Conservation (phyloP, 148 eudicot species). For the Oxyria digyna region DNA sequence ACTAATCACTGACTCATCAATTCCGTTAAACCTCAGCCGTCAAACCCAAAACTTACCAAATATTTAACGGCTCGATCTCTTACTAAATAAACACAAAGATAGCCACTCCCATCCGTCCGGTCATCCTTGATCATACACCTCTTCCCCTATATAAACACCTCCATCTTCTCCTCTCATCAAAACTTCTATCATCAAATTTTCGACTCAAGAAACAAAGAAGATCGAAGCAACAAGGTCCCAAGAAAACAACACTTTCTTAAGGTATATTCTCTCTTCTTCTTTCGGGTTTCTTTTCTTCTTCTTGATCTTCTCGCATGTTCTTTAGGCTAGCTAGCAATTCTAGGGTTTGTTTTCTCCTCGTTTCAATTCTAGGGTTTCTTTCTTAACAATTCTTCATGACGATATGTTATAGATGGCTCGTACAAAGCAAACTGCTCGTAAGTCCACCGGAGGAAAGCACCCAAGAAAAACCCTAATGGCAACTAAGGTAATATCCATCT, state of each 20-base stretch:
- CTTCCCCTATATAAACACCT: conserved; percentile 15
- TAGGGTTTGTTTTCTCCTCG: too few relatives aligned
- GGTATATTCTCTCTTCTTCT: background rate
- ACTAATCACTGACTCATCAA: too few relatives aligned
- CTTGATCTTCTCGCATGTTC: background rate
- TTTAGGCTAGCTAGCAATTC: too few relatives aligned
- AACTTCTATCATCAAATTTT: too few relatives aligned
- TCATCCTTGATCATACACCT: background rate
- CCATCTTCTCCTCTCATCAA: fast-evolving
- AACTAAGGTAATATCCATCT: conserved; percentile 27
- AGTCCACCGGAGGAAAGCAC: conserved; percentile 85
- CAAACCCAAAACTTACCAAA: too few relatives aligned
- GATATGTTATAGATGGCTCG: conserved; percentile 52
- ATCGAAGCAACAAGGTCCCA: too few relatives aligned
- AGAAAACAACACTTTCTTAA: too few relatives aligned
- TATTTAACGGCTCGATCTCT: conserved; percentile 33
- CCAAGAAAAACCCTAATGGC: conserved; percentile 84
- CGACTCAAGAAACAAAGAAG: background rate
- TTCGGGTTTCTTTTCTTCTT: background rate
- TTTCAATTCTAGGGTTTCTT: too few relatives aligned
- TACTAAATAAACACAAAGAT: background rate
- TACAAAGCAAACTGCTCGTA: conserved; percentile 89
- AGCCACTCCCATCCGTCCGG: conserved; percentile 8
- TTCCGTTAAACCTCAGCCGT: conserved; percentile 36
- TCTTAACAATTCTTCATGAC: too few relatives aligned